Evolutionary conservation across 2,329 filamentous ascomycete species (phyloP), one percentile per base, ranked within the genome.

Genomic region (Thelonectria blattea): DNA sequence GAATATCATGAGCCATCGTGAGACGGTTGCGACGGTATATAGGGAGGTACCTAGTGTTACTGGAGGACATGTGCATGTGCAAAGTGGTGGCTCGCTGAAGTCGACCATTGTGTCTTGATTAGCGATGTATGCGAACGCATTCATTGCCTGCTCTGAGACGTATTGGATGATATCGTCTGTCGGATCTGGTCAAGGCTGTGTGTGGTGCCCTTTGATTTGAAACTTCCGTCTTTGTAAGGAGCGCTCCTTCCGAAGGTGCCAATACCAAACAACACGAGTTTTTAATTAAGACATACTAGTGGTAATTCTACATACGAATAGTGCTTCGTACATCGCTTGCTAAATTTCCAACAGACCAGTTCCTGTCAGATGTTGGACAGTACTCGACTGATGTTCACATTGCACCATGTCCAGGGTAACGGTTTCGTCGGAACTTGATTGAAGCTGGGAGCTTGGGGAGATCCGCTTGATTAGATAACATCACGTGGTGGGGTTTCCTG

Each of bases 401-500:
- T 46, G 42, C 42, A 46, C 42, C 42, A 46, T 20, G 11, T 42
- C 50, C 32, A 61, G 53, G 52, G 52, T 56, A 37, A 15, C 15
- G 12, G 11, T 37, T 37, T 37, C 34, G 15, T 37, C 34, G 4
- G 34, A 37, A 15, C 34, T 37, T 37, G 34, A 37, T 15, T 15
- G 34, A 37, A 37, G 3, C 15, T 37, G 34, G 15, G 34, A 15
- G 11, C 41, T 47, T 37, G 24, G 47, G 22, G 50, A 42, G 24
- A 34, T 34, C 11, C 34, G 7, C 34, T 14, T 37, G 48, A 57
- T 57, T 49, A 58, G 58, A 51, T 56, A 52, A 56, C 58, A 58
- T 61, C 58, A 58, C 58, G 54, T 61, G 58, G 58, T 41, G 58
- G 58, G 58, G 54, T 49, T 50, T 34, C 54, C 54, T 45, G 58